Percentiles rank a stretch among this genome's conserved stretches.
These are phyloP conservation scores for Mortierella sp. DNA, from an alignment of 371 early-diverging fungal species.

Conservation along the genomic window DNA sequence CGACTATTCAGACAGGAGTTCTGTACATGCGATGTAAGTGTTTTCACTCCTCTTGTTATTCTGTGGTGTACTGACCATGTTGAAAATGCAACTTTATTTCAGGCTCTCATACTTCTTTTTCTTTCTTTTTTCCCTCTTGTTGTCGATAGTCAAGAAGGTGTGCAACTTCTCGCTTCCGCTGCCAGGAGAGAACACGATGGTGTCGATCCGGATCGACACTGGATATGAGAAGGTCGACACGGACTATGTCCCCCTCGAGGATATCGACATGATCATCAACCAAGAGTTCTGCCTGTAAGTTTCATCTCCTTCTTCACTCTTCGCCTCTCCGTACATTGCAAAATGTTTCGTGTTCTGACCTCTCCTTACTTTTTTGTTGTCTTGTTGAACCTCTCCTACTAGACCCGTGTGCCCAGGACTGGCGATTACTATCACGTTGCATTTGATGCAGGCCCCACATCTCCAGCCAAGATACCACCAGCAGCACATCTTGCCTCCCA, in stretches of 20 bases:
- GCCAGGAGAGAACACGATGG: constrained; percentile 25
- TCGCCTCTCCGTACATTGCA: not conserved
- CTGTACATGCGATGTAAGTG: constrained; percentile 34
- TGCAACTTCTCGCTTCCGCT: constrained; percentile 22
- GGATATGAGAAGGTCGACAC: constrained; percentile 46
- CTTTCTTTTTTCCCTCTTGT: not conserved
- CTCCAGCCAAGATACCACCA: constrained; percentile 18
- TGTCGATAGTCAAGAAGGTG: constrained; percentile 15
- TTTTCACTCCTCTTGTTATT: not conserved
- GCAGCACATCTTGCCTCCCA: not conserved
- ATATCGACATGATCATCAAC: constrained; percentile 28
- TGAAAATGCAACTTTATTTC: too few relatives aligned
- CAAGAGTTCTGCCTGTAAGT: constrained; percentile 54
- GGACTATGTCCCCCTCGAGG: constrained; percentile 32
- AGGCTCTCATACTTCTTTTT: not conserved
- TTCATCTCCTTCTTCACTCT: too few relatives aligned
- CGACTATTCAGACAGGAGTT: constrained; percentile 26
- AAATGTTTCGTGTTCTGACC: not conserved
- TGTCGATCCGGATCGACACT: constrained; percentile 44
- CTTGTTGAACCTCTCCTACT: not conserved
- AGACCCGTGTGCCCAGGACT: constrained; percentile 28
- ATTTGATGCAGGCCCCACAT: constrained; percentile 51
- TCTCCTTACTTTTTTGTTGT: not conserved
- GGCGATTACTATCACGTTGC: constrained; percentile 32
- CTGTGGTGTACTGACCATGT: not conserved